Percentiles rank a stretch among this genome's conserved stretches.
Conservation (phyloP, 495 filamentous ascomycete genomes). For the Sabuloglossum arenarium region DNA sequence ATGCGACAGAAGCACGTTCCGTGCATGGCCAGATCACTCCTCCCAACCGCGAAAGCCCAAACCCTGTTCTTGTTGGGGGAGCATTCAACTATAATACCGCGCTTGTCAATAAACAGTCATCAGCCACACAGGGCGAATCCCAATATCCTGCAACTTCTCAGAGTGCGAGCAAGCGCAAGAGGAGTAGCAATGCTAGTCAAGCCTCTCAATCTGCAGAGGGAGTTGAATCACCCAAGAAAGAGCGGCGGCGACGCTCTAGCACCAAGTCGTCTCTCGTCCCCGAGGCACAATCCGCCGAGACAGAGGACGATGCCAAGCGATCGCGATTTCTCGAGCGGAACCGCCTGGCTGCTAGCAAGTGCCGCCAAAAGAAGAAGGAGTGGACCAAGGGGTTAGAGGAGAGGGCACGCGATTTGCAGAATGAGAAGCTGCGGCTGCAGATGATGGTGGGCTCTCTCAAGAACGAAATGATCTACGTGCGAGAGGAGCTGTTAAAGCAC, state of each 20-base stretch:
- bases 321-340: conserved; percentile 51
- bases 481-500: conserved; percentile 22
- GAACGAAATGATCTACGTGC: conserved; percentile 21
- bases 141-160: not conserved
- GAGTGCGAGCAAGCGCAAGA: not conserved
- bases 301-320: conserved; percentile 4
- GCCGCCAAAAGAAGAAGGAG: conserved; percentile 70
- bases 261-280: not conserved
- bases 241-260: not conserved
- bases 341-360: conserved; percentile 67
- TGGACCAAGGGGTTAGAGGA: conserved; percentile 13
- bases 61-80: not conserved
- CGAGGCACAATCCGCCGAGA: not conserved
- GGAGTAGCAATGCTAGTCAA: not conserved
- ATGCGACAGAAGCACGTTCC: not conserved
- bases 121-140: not conserved
- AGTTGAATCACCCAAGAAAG: not conserved
- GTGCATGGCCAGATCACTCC: conserved; percentile 5
- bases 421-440: conserved; percentile 10
- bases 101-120: not conserved
- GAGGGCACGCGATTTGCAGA: conserved; percentile 10
- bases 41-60: not conserved
- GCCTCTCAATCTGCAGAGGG: not conserved
- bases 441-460: conserved; percentile 16
- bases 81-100: not conserved